Base-by-base conservation (phyloP, 2,329 filamentous ascomycete species). In the Calonectria henricotiae region DNA sequence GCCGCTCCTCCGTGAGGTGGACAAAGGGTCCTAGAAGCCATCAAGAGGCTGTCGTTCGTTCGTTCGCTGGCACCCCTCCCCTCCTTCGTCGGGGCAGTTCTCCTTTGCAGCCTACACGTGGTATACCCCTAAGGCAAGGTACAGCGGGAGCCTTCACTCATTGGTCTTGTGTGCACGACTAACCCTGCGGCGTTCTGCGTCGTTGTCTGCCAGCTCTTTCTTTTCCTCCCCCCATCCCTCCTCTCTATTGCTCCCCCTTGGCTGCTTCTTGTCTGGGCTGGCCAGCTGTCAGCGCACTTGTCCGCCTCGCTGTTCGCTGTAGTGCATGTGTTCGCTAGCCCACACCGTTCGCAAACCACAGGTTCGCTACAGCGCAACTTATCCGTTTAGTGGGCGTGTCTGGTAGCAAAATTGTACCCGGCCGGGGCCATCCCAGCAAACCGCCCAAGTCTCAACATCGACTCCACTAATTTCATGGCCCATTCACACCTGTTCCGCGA, bases 391-490 rank as follows among this genome's bases (percentile, higher is more conserved):
- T 30, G 55, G 55, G 27, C 15, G 55, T 61, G 55, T 17, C 23
- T 61, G 55, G 37, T 61, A 58, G 55, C 37, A 61, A 25, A 41
- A 44, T 37, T 61, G 55, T 44, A 44, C 55, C 55, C 55, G 55
- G 55, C 39, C 55, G 41, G 23, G 37, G 41, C 51, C 37, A 62
- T 55, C 55, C 65, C 39, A 54, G 58, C 55, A 61, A 46, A 44
- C 37, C 30, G 46, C 65, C 65, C 61, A 49, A 47, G 66, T 60
- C 62, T 64, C 60, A 64, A 68, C 66, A 43, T 49, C 32, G 66
- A 68, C 66, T 61, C 66, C 66, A 68, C 66, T 49, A 58, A 46
- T 44, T 63, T 25, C 27, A 61, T 44, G 55, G 55, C 55, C 63
- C 63, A 43, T 41, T 65, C 41, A 54, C 39, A 46, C 37, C 27